Evolutionary conservation across 2,329 filamentous ascomycete species (phyloP), one percentile per base, ranked within the genome.

Genomic region (Cercospora zeina): DNA sequence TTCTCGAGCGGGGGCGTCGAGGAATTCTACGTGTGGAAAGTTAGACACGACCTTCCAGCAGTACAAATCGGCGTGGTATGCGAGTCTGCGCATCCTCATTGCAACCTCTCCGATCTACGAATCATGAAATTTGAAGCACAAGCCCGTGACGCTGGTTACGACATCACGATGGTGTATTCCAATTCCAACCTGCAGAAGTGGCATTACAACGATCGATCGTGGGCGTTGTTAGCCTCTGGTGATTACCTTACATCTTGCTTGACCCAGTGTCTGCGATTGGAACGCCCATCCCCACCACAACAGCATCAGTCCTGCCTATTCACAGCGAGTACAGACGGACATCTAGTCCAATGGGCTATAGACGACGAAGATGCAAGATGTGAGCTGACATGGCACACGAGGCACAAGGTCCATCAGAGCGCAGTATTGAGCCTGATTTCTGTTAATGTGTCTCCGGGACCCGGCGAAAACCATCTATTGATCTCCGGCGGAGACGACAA

Each of bases 401-500:
- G 77, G 53, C 74, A 77, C 54, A 80, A 78, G 58, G 74, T 93
- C 24, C 95, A 97, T 71, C 91, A 96, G 69, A 96, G 85, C 74
- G 87, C 88, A 55, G 85, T 97, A 73, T 96, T 96, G 74, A 71
- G 75, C 0, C 73, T 83, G 61, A 72, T 77, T 3, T 57, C 76
- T 4, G 62, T 74, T 1, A 50, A 69, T 30, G 56, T 80, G 13
- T 21, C 56, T 24, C 67, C 70, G 16, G n/a, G 16, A 0, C 24
- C 54, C 13, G 65, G 72, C 31, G 69, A 68, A n/a, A 67, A 76
- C 56, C 68, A 78, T 67, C 67, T 89, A 0, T 72, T 96, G 16
- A 74, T 90, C 4, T 92, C 91, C 0, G 91, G 90, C 27, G 92
- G 95, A 21, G 95, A 99, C 70, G 95, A 97, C 75, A 95, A 95